Base-by-base conservation (phyloP, 768 basidiomycete genomes). In the Amanita exitialis region DNA sequence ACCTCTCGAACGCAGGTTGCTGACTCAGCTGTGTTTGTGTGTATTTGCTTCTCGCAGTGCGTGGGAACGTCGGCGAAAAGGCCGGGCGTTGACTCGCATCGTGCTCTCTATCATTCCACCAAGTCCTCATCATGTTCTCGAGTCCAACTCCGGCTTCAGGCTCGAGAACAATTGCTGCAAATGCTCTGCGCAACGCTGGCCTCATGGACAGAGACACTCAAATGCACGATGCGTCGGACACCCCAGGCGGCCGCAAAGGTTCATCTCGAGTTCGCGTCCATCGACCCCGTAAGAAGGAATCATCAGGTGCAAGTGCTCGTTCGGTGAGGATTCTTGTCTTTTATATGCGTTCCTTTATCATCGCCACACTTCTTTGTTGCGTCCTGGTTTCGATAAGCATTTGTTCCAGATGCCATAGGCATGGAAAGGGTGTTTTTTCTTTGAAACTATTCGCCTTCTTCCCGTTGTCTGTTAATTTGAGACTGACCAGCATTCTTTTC, bases 201-300 rank as follows among this genome's bases (percentile, higher is more conserved):
- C 79, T 89, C 61, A 82, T 87, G 54, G 86, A 87, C 73, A 71
- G 78, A 51, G 87, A 90, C 64, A 71, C 80, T 52, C 76, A 71
- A 57, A 89, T 90, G 87, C 78, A 80, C 54, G 86, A 90, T 59
- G 68, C 71, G 39, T 71, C 76, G 7, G 78, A 80, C 67, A 84
- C 72, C 57, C 84, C 83, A 4, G 83, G 84, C 45, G 86, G 85
- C 20, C 77, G 86, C 60, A 90, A 89, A 64, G 78, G 78, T 41
- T 58, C 72, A n/a, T 69, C 72, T 13, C 86, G 83, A 69, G 66
- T 74, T 56, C 75, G 80, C 23, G 68, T 76, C 4, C 81, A 85
- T 62, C 75, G 82, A 54, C 68, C 77, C 8, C 73, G 83, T 66
- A 71, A 77, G 78, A 70, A 58, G 71, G 72, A 54, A 69, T 73